Percentiles rank a stretch among this genome's conserved stretches.
Evolutionary conservation across 2,329 filamentous ascomycete species (phyloP).

Genomic region (Cladobotryum mycophilum): DNA sequence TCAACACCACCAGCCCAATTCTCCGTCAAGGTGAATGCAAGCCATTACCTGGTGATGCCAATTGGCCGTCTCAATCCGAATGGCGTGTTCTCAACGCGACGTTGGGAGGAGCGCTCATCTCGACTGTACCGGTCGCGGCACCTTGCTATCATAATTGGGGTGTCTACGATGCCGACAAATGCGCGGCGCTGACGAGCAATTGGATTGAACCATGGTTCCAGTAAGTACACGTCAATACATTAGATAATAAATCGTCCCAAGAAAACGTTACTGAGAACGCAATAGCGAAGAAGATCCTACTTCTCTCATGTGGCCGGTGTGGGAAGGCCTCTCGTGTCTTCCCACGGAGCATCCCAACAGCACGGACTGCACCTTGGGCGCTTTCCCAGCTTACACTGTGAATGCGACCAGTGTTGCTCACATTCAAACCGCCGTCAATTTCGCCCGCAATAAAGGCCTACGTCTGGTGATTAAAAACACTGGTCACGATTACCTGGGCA

Average conservation of each 20-base stretch:
- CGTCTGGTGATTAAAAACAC: slow-evolving; percentile 43
- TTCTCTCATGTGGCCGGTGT: slow-evolving; percentile 36
- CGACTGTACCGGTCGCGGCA: slow-evolving; percentile 27
- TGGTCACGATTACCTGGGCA: slow-evolving; percentile 31
- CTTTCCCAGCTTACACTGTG: slow-evolving; percentile 37
- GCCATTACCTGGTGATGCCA: not conserved
- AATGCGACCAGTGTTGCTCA: slow-evolving; percentile 36
- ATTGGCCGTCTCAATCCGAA: not conserved
- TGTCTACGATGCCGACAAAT: slow-evolving; percentile 23
- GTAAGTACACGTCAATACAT: not conserved
- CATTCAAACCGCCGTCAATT: slow-evolving; percentile 41
- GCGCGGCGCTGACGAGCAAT: slow-evolving; percentile 19
- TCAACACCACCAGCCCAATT: not conserved
- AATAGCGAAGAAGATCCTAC: slow-evolving; percentile 32
- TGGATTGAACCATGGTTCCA: slow-evolving; percentile 16
- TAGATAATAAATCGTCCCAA: not conserved
- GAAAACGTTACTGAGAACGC: not conserved
- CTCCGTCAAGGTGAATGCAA: not conserved
- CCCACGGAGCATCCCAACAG: slow-evolving; percentile 19
- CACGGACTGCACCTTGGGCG: slow-evolving; percentile 30
- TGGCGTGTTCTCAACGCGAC: not conserved
- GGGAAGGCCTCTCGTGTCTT: slow-evolving; percentile 32
- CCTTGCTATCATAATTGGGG: slow-evolving; percentile 23
- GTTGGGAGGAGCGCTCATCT: slow-evolving; percentile 24
- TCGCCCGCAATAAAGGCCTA: slow-evolving; percentile 38